Evolutionary conservation across 371 early-diverging fungal genomes (phyloP), one percentile per base, ranked within the genome.

Genomic region (Mycotypha africana): DNA sequence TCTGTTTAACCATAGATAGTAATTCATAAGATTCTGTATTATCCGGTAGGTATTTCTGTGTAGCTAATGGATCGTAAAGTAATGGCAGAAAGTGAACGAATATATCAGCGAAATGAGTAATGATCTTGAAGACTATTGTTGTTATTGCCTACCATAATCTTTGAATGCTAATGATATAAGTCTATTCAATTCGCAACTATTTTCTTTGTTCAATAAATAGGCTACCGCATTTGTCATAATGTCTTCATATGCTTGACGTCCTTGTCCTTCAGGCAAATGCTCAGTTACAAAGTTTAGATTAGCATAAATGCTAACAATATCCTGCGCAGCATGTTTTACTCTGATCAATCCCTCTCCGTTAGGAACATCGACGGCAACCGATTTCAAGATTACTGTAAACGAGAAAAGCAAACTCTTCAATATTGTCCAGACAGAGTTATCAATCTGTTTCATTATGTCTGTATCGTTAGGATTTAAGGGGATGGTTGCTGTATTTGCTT

Each of bases 161-260:
- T 53, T 61, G 37, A 66, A 74, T 0, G 59, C 71, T 1, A 21
- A 28, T 0, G 59, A 58, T 11, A 70, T 16, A 6, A 70, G 42
- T 25, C 39, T 41, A 25, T 74, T 70, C n/a, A 74, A 46, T 36
- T 64, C 49, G 20, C 64, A 62, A 3, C 39, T 43, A 40, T 67
- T 47, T 15, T 63, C 60, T 23, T 59, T 41, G 23, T 63, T 65
- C 39, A 54, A 48, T 14, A 74, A 45, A 37, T 64, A 66, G 1
- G 69, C 66, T 22, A 70, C 75, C 0, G 71, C 55, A 23, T 67
- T 68, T 7, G 71, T 68, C 15, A 74, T 36, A 0, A 62, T 70
- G n/a, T 70, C 71, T 38, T 74, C 68, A 40, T 74, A 74, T 0
- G 68, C 71, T 48, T 65, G 61, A 33, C 64, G 66, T 8, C 62